phyloP scores from a whole-genome alignment of 1,284 basidiomycete species.

The Papiliotrema nemorosa region DNA sequence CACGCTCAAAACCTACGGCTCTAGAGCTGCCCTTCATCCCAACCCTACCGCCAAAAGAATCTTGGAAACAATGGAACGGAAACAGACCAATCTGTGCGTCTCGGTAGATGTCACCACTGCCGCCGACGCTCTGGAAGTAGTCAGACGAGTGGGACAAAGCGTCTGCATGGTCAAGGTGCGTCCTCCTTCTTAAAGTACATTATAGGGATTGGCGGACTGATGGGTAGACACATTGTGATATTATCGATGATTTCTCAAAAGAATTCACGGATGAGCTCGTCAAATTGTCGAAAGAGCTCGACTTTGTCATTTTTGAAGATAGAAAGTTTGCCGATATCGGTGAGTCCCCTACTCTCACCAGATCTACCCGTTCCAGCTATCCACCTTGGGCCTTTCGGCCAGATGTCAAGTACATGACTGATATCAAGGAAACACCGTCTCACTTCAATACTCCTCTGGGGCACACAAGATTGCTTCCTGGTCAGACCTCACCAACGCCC shows the following conservation, averaged over 20 bases:
- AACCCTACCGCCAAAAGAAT: constrained; percentile 75
- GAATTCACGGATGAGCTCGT: constrained; percentile 69
- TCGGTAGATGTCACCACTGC: constrained; percentile 90
- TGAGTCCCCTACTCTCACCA: constrained; percentile 51
- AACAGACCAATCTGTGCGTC: constrained; percentile 88
- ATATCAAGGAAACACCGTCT: constrained; percentile 84
- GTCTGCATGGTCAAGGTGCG: constrained; percentile 91
- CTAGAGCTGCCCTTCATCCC: constrained; percentile 60
- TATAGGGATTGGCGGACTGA: too few species aligned
- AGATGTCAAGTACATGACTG: background rate
- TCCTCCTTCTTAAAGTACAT: too few species aligned
- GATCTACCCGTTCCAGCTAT: too few species aligned
- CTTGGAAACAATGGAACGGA: constrained; percentile 79
- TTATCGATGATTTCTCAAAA: constrained; percentile 85
- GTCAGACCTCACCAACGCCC: constrained; percentile 97
- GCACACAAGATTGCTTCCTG: constrained; percentile 92
- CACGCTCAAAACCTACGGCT: constrained; percentile 58
- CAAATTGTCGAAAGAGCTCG: constrained; percentile 71
- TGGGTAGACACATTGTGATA: constrained; percentile 99
- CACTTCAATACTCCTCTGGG: constrained; percentile 89
- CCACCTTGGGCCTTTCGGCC: too few species aligned
- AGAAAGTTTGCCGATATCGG: constrained; percentile 99
- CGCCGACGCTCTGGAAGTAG: constrained; percentile 75
- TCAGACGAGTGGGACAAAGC: constrained; percentile 81
- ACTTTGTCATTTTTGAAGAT: constrained; percentile 98